Conservation (phyloP, 2,329 filamentous ascomycete genomes). For the Sodiomyces alkalinus region DNA sequence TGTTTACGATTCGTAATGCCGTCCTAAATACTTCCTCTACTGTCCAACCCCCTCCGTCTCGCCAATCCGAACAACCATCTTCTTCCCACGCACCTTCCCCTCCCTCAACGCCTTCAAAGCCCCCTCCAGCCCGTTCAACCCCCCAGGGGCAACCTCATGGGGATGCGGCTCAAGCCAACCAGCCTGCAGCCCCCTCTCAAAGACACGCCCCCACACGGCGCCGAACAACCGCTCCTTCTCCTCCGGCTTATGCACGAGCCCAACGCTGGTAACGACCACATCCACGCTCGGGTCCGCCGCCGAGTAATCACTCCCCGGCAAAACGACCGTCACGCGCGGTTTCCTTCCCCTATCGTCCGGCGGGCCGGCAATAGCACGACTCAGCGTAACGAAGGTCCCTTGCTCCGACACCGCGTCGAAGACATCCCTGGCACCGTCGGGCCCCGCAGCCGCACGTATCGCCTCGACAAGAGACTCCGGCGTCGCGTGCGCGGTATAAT, state of each 20-base stretch:
- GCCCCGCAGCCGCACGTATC: constrained; percentile 2
- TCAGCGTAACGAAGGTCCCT: constrained; percentile 6
- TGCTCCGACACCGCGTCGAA: constrained; percentile 8
- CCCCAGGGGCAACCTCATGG: constrained; percentile 5
- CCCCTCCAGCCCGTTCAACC: constrained; percentile 4
- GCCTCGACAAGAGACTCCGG: constrained; percentile 6
- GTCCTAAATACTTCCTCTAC: too few species aligned
- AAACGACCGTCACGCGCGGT: constrained; percentile 7
- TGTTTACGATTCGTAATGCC: too few species aligned
- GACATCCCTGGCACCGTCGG: constrained; percentile 3
- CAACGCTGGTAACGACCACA: constrained; percentile 4
- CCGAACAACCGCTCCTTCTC: constrained; percentile 6
- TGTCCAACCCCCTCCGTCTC: constrained; percentile 1
- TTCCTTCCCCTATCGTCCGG: constrained; percentile 4
- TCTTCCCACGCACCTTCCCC: constrained; percentile 8
- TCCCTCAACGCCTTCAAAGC: constrained; percentile 6
- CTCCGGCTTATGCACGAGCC: constrained; percentile 6
- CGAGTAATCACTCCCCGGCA: constrained; percentile 6
- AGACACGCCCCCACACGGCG: constrained; percentile 5
- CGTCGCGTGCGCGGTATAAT: constrained; percentile 8
- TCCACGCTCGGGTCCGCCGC: constrained; percentile 6
- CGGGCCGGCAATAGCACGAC: constrained; percentile 6
- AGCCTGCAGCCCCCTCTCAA: constrained; percentile 6
- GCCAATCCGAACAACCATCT: constrained; percentile 8
- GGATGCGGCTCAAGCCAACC: constrained; percentile 10